Evolutionary conservation across 805 yeast species (phyloP).

Genomic region (Sporopachydermia lactativora): DNA sequence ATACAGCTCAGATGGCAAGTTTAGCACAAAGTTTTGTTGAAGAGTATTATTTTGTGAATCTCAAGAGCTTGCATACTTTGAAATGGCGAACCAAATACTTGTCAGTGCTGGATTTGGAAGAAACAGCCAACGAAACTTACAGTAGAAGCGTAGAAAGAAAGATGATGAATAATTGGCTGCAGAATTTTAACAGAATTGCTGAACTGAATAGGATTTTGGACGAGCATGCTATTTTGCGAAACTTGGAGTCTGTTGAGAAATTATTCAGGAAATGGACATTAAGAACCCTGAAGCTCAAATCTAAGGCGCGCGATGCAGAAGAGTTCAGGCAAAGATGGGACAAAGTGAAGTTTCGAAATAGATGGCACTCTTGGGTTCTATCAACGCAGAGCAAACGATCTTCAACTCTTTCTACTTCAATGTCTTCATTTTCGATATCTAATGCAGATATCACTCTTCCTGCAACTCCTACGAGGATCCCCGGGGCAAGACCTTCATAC

Average conservation of each 20-base stretch:
- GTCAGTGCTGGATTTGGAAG: not conserved
- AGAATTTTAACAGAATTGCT: not conserved
- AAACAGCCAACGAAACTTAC: not conserved
- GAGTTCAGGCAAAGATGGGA: constrained; percentile 7
- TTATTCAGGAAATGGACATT: constrained; percentile 12
- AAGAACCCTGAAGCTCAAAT: constrained; percentile 8
- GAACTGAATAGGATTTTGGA: constrained; percentile 1
- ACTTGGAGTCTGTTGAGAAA: constrained; percentile 4
- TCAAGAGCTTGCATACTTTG: not conserved
- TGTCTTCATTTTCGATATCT: not conserved
- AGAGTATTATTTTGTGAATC: not conserved
- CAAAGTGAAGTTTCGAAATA: constrained; percentile 5
- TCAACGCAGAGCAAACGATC: not conserved
- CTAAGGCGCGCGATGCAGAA: constrained; percentile 11
- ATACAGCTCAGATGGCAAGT: too few species aligned
- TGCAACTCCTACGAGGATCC: not conserved
- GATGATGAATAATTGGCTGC: not conserved
- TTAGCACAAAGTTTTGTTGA: too few species aligned
- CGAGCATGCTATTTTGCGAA: not conserved
- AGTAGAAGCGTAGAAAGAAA: not conserved
- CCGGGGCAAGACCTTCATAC: not conserved
- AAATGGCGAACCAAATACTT: not conserved
- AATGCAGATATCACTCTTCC: not conserved
- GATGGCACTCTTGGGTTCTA: constrained; percentile 11
- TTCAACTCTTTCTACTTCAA: not conserved